Evolutionary conservation across 1,284 basidiomycete species (phyloP), one percentile per base, ranked within the genome.

Genomic region (Mycena sp.): DNA sequence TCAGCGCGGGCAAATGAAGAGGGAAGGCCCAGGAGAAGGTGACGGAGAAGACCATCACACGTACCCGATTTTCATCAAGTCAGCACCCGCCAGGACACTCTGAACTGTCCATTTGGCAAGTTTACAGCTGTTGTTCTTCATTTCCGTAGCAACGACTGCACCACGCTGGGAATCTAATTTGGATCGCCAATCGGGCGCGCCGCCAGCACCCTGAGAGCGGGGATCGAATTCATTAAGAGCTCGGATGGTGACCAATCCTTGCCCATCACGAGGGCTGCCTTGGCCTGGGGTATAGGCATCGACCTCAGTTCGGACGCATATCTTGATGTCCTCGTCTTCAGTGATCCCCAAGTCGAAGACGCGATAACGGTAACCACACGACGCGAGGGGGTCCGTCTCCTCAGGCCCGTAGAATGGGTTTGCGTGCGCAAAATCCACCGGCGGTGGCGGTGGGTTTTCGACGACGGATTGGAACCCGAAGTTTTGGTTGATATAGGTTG

Each of bases 81-180:
- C 98, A 19, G 96, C 97, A 54, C 98, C 98, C 50, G 98, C 96
- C 43, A 99, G 84, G 58, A 99, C 86, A 75, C 93, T 94, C 83
- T 99, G 96, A 30, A 99, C 93, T 0, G 98, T 92, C 94, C 97
- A 99, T 74, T 97, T 93, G 19, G 97, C 96, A 53, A 99, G 87
- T 81, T 99, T 99, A 83, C 92, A 96, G 73, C 92, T 95, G 82
- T 99, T 99, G 83, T 99, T 99, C 85, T 99, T 99, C 98, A 99
- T 99, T 84, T 99, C 98, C 43, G 95, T 98, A 48, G 98, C 96
- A 61, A 99, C 95, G 45, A 99, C 97, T 3, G 98, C 98, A 73
- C 98, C 98, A 64, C 96, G 90, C 79, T 99, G 96, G 9, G 93
- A 90, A 79, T 99, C 98, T 54, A 99, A 84, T 79, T 98, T 98